Percentiles rank a stretch among this genome's conserved stretches.
These are phyloP conservation scores for Thielaviopsis musarum DNA, from an alignment of 2,329 filamentous ascomycete genomes.

Conservation along the genomic window DNA sequence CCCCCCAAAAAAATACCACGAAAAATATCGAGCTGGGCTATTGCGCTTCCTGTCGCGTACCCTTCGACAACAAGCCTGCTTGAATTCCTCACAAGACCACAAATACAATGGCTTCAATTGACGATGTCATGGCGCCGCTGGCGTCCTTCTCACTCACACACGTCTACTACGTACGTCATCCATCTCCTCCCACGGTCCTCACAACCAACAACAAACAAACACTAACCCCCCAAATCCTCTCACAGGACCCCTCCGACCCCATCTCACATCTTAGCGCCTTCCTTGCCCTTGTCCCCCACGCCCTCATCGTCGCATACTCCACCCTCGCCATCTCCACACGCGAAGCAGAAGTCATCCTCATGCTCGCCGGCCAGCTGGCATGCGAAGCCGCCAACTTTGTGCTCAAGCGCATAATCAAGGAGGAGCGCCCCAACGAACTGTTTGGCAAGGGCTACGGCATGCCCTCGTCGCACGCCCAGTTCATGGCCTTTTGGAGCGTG, in stretches of 20 bases:
- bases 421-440: slow-evolving; percentile 70
- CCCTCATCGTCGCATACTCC: slow-evolving; percentile 74
- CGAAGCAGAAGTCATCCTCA: slow-evolving; percentile 74
- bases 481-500: slow-evolving; percentile 78
- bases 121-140: slow-evolving; percentile 30
- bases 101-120: neutral
- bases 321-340: slow-evolving; percentile 83
- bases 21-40: no score
- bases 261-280: slow-evolving; percentile 81
- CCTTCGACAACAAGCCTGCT: neutral
- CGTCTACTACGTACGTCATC: slow-evolving; percentile 70
- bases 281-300: slow-evolving; percentile 86
- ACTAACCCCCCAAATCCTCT: neutral
- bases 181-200: neutral
- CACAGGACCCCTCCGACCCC: slow-evolving; percentile 66
- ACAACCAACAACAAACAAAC: no score
- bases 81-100: neutral
- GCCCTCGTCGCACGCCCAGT: slow-evolving; percentile 89
- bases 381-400: slow-evolving; percentile 85
- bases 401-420: slow-evolving; percentile 80
- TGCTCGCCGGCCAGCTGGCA: slow-evolving; percentile 80
- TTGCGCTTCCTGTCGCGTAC: no score
- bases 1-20: neutral
- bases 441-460: slow-evolving; percentile 95
- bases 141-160: slow-evolving; percentile 89